Evolutionary conservation across 1,139 yeast species (phyloP), one percentile per base, ranked within the genome.

Genomic region (Yamadazyma siamensis): DNA sequence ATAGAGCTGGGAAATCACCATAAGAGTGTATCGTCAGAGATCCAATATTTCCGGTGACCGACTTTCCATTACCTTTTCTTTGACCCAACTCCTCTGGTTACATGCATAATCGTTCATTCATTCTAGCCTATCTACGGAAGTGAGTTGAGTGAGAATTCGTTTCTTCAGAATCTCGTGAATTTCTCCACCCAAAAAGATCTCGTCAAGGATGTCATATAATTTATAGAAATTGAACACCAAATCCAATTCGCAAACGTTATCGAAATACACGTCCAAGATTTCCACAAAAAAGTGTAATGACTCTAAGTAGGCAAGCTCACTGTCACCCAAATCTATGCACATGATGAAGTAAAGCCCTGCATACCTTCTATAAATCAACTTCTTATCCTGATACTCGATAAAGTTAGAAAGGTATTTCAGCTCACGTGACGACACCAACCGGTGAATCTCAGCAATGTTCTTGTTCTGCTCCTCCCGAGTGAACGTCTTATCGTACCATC

Each of bases 161-260:
- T 61, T 61, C 52, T 80, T 82, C 52, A 80, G 80, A 6, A 81
- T 78, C 50, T 82, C 89, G 46, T 80, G 84, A 13, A 84, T 63
- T 50, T 85, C 94, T 7, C 95, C 95, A 7, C 86, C 89, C 31
- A 81, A 53, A 50, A 77, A 82, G 48, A 85, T 68, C 51, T 84
- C 94, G 52, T 85, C 94, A 38, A 85, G 52, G 9, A 84, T 77
- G 40, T 68, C 65, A 52, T 84, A 81, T 15, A 82, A 73, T 52
- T 80, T 82, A 59, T 79, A 77, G 54, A 85, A 85, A 53, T 83
- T 83, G 59, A 84, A 85, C 14, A 86, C 88, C 36, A 86, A 71
- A 54, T 91, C 98, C 46, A 91, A 69, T 59, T 91, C 98, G 60
- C 97, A 89, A n/a, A 91, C 98, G 49, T 82, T 88, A 41, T 75